These are phyloP conservation scores for Coccomyxa sp. DNA, from an alignment of 139 green algal genomes.

Conservation along the genomic window DNA sequence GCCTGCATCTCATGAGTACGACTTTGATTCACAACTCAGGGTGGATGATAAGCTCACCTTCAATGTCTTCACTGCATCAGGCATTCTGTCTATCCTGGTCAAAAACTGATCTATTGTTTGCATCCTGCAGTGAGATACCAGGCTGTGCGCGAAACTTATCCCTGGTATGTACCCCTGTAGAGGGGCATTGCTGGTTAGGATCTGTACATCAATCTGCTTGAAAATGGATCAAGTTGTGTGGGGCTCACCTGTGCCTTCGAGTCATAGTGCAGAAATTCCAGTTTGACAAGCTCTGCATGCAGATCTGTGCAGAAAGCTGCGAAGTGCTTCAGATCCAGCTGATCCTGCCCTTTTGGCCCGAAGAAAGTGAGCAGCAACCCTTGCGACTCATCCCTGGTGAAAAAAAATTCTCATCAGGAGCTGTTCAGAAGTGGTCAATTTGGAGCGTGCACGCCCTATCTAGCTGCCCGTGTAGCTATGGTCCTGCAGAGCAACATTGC, in stretches of 20 bases:
- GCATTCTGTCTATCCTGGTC: conserved; percentile 23
- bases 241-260: background rate
- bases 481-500: background rate
- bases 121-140: conserved; percentile 19
- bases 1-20: background rate
- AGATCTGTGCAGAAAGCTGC: conserved; percentile 51
- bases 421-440: conserved; percentile 5
- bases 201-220: background rate
- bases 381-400: conserved; percentile 14
- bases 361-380: conserved; percentile 52
- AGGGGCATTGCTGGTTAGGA: background rate
- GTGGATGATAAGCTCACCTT: background rate
- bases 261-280: conserved; percentile 79
- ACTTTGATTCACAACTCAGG: background rate
- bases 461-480: too few species aligned
- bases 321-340: conserved; percentile 52
- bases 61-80: background rate
- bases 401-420: background rate
- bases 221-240: too few species aligned
- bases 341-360: conserved; percentile 37
- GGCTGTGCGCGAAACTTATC: conserved; percentile 30
- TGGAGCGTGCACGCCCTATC: background rate
- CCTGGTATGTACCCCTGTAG: conserved; percentile 36
- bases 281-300: conserved; percentile 48
- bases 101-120: conserved; percentile 32